Base-by-base conservation (phyloP, 495 filamentous ascomycete species). In the Tuber umbilicatum region DNA sequence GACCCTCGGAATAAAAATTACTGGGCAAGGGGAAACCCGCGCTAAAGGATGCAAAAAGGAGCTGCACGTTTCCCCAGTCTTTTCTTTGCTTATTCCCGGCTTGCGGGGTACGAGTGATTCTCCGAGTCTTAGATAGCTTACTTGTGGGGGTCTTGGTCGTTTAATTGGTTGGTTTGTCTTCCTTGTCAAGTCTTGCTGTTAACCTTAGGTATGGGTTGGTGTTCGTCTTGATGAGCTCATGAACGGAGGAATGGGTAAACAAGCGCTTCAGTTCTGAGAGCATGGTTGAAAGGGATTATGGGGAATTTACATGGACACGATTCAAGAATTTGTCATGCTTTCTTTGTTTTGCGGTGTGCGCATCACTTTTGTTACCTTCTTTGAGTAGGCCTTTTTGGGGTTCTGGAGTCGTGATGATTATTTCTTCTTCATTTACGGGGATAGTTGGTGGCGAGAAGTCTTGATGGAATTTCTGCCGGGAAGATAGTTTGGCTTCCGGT, bases 91-190 rank as follows among this genome's bases (percentile, higher is more conserved):
- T 64, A 64, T 64, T 64, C 55, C 55, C 55, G 55, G 27, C 55
- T 64, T 64, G 55, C 55, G 55, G 55, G 55, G 55, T 60, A 64
- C 55, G 55, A 64, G 55, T 64, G 55, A 64, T 64, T 64, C 27
- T 64, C 55, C 55, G 55, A 64, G 55, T 64, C 55, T 35, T 17
- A 35, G 55, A 35, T 64, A 64, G 5, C 55, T 27, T 35, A 64
- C 55, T 64, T 64, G 55, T 64, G 55, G 55, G 50, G 55, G 55
- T 31, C 55, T 31, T 64, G 14, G 19, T 35, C 14, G 14, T 64
- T 64, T 14, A 6, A 64, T 35, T 64, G 55, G 55, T 64, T 64
- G 55, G 55, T 35, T 64, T 64, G 27, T 17, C 27, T 64, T 64
- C 55, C 55, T 64, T 64, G 55, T 35, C 27, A 12, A 64, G 27